Percentiles rank a stretch among this genome's conserved stretches.
Conservation (phyloP, 768 basidiomycete genomes). For the Stropharia rugosoannulata region DNA sequence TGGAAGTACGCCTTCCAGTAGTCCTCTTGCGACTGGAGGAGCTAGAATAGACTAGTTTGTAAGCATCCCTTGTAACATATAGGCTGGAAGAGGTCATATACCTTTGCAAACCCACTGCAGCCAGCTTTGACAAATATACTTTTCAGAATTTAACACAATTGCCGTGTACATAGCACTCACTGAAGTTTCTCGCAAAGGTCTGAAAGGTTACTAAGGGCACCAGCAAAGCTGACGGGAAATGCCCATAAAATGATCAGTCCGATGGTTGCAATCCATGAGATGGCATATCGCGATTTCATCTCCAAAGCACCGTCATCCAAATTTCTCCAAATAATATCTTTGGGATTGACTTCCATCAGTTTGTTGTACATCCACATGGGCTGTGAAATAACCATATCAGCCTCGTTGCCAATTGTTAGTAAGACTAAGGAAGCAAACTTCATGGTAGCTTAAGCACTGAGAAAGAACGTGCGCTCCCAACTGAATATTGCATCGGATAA, state of each 20-base stretch:
- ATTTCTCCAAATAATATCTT: conserved; percentile 60
- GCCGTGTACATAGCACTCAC: conserved; percentile 25
- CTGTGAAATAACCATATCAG: conserved; percentile 22
- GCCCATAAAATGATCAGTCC: conserved; percentile 66
- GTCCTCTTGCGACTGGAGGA: conserved; percentile 39
- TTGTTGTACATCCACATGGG: conserved; percentile 58
- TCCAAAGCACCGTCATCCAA: conserved; percentile 52
- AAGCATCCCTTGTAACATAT: neutral
- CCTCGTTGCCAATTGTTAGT: conserved; percentile 4
- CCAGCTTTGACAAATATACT: conserved; percentile 37
- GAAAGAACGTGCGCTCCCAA: conserved; percentile 72
- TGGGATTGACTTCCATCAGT: conserved; percentile 56
- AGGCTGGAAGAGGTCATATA: conserved; percentile 8
- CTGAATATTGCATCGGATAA: conserved; percentile 71
- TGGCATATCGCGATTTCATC: conserved; percentile 50
- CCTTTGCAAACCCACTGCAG: conserved; percentile 54
- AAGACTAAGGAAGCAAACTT: conserved; percentile 25
- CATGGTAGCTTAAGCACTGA: conserved; percentile 56
- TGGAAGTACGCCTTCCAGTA: conserved; percentile 68
- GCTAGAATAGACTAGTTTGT: conserved; percentile 19
- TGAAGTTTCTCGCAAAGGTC: conserved; percentile 47
- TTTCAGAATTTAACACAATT: neutral
- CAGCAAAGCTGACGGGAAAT: conserved; percentile 66
- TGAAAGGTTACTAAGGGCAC: conserved; percentile 58
- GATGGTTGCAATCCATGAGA: conserved; percentile 54